Base-by-base conservation (phyloP, 805 yeast species). In the Lachancea quebecensis region DNA sequence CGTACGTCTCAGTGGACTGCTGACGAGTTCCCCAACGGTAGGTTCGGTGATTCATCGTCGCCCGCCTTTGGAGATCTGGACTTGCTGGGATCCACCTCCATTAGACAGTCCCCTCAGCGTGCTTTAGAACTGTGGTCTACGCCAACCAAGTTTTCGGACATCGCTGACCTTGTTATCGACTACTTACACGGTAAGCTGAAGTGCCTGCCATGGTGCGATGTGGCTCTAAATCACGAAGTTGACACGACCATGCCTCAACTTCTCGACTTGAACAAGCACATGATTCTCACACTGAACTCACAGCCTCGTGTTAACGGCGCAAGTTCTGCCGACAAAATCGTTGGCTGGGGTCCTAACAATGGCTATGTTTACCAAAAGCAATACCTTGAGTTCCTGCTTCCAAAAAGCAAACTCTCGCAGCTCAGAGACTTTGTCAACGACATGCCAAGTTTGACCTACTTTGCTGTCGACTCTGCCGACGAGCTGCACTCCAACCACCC, bases 11-110 rank as follows among this genome's bases (percentile, higher is more conserved):
- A 84, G 46, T 93, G 99, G 65, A 56, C 62, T 2, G 61, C 50
- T 89, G 99, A 93, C 68, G 99, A 93, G 65, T 93, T 91, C 60
- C 99, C 99, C 42, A 93, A 91, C 65, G 99, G 99, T 49, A 76
- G 99, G 69, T 93, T 96, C 90, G 99, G 99, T 58, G 97, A 93
- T 64, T 86, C 97, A 2, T 74, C 95, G 48, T 93, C 98, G 36
- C 99, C 99, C 4, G 98, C 98, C 1, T 90, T 85, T 67, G 96
- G 95, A 57, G 95, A 86, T 52, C 74, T 89, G 47, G 96, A 87
- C 62, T 73, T 85, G 43, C 82, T 81, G 54, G 93, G 91, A 16
- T 78, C 88, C 31, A 81, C 83, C 21, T 71, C 89, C 58, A 77
- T 90, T 55, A 78, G 95, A 65, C 95, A 88, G 64, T 78, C 90